Evolutionary conservation across 2,329 filamentous ascomycete genomes (phyloP), one percentile per base, ranked within the genome.

Genomic region (Chrysosporium keratinophilum): DNA sequence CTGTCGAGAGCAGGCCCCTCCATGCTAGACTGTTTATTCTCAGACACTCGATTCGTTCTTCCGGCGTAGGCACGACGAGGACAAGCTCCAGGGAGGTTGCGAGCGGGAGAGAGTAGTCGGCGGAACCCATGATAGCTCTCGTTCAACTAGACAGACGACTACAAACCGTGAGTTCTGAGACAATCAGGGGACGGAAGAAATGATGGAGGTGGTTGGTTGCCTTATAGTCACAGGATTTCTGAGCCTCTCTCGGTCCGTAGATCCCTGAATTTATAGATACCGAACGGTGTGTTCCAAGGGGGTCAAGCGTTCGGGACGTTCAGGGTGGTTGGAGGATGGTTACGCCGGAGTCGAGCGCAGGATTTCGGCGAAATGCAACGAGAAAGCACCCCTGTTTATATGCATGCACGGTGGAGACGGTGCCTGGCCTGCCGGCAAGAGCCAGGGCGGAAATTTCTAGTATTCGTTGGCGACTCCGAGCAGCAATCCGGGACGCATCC

Each of bases 21-120:
- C 81, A 84, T 60, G 77, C 74, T 1, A 65, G 63, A 53, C 74
- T 78, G 62, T 83, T 83, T 50, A 76, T 68, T 35, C 70, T 73
- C 60, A 76, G 74, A 50, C 77, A 76, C 39, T 73, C 71, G 50
- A 75, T 63, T 49, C 74, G 74, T 64, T 84, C 80, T 43, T 74
- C 69, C 15, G 71, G 68, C 1, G 78, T 81, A 2, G 79, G 78
- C 28, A 76, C 72, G 20, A 76, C 76, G 31, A 84, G 71, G 42
- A 69, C 67, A 23, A 84, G 67, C 34, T 76, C 69, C 1, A 77
- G 68, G 1, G 78, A 78, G 56, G 75, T 67, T 42, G 72, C 70
- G 47, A 65, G 60, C 11, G 78, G 79, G 19, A 81, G 69, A 19
- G 60, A 58, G 54, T 59, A 58, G 37, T 67, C 63, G 56, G 67